phyloP scores from a whole-genome alignment of 1,284 basidiomycete species.

The Ganoderma resinaceum region DNA sequence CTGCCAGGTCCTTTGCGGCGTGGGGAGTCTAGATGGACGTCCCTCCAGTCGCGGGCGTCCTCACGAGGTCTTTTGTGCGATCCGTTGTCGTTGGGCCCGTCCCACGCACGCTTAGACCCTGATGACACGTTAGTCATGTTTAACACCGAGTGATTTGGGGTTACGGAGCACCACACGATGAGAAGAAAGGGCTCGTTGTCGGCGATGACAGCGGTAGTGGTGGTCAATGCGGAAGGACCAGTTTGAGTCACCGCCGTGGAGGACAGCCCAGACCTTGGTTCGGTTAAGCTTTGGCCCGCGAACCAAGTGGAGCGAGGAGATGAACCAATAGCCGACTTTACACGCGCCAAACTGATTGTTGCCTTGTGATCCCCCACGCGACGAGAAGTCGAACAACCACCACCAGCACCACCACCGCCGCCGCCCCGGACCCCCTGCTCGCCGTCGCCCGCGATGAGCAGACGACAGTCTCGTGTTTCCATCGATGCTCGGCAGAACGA shows the following conservation, averaged over 20 bases:
- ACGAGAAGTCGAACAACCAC: too few relatives aligned
- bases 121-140: slow-evolving; percentile 82
- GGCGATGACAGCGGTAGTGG: slow-evolving; percentile 23
- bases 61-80: slow-evolving; percentile 62
- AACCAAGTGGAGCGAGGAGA: slow-evolving; percentile 12
- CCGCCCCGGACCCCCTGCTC: slow-evolving; percentile 14
- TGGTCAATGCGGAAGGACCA: slow-evolving; percentile 19
- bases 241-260: slow-evolving; percentile 16
- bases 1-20: slow-evolving; percentile 44
- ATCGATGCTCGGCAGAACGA: too few relatives aligned
- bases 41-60: slow-evolving; percentile 77
- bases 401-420: slow-evolving; percentile 21
- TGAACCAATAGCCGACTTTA: slow-evolving; percentile 14
- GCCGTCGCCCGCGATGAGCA: too few relatives aligned
- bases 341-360: slow-evolving; percentile 7
- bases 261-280: slow-evolving; percentile 17
- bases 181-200: slow-evolving; percentile 31
- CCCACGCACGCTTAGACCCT: slow-evolving; percentile 83
- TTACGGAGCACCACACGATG: slow-evolving; percentile 86
- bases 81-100: slow-evolving; percentile 56
- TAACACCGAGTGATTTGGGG: slow-evolving; percentile 58
- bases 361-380: neutral
- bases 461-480: too few relatives aligned
- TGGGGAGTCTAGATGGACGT: slow-evolving; percentile 65
- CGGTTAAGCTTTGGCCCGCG: neutral